A percentile compares a stretch with the other conserved stretches of the same genome.
Conservation (phyloP, 2,329 filamentous ascomycete species). For the Tolypocladium inflatum region DNA sequence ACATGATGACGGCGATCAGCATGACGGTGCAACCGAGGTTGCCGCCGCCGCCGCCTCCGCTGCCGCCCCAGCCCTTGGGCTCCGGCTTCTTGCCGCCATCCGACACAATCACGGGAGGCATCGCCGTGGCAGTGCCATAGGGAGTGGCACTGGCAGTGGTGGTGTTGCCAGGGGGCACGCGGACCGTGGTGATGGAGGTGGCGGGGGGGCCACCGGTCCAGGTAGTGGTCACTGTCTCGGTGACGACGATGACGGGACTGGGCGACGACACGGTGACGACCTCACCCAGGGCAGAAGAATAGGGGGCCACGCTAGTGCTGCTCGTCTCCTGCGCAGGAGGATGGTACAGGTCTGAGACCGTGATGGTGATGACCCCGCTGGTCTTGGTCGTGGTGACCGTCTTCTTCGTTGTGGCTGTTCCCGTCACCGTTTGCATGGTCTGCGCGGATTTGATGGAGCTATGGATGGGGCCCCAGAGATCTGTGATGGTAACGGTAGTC, state of each 20-base stretch:
- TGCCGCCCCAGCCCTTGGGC: constrained; percentile 16
- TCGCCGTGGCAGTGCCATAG: constrained; percentile 13
- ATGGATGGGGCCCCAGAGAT: constrained; percentile 15
- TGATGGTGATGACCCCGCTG: constrained; percentile 17
- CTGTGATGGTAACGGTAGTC: constrained; percentile 18
- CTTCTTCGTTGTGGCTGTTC: constrained; percentile 4
- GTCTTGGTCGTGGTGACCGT: constrained; percentile 17
- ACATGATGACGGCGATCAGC: constrained; percentile 23
- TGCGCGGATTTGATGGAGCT: not conserved
- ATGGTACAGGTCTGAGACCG: constrained; percentile 9
- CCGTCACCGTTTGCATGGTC: not conserved
- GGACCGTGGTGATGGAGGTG: constrained; percentile 22
- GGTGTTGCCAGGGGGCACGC: constrained; percentile 17
- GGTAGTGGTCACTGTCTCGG: constrained; percentile 21
- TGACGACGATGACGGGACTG: constrained; percentile 8
- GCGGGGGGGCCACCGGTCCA: constrained; percentile 16
- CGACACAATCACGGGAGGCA: constrained; percentile 20
- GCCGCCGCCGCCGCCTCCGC: constrained; percentile 19
- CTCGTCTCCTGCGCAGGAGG: not conserved
- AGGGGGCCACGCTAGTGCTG: not conserved
- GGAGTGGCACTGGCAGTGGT: constrained; percentile 13
- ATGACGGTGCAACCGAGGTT: constrained; percentile 25
- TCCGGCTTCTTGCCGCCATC: constrained; percentile 21
- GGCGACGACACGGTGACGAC: constrained; percentile 7
- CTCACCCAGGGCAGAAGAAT: constrained; percentile 13